Percentiles rank a stretch among this genome's conserved stretches.
These are phyloP conservation scores for Bodo saltans DNA, from an alignment of 78 protist species.

Conservation along the genomic window DNA sequence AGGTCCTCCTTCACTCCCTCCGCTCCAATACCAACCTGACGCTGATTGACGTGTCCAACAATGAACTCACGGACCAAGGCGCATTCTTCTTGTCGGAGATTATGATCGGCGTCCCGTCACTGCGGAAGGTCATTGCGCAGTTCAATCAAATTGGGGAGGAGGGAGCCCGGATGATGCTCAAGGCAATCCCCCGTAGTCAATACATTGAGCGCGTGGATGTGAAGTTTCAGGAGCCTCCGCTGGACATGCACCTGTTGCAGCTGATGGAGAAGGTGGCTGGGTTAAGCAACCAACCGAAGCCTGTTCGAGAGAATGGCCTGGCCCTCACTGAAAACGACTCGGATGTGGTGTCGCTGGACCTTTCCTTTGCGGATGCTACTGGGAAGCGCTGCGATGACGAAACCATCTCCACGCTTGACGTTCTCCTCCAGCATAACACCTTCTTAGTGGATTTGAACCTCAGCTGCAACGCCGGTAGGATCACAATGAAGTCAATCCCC, in stretches of 20 bases:
- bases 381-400: not conserved
- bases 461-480: not conserved
- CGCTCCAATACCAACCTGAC: slow-evolving; percentile 1
- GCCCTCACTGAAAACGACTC: not conserved
- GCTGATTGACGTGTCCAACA: not conserved
- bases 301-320: not conserved
- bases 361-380: not conserved
- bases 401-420: not conserved
- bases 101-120: not conserved
- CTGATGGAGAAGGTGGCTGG: not conserved
- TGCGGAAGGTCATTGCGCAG: not conserved
- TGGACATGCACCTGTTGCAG: not conserved
- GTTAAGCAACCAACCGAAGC: not conserved
- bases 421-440: not conserved
- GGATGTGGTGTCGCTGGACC: not conserved
- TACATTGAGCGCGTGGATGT: not conserved
- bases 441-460: not conserved
- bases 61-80: not conserved
- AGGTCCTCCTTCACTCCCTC: not conserved
- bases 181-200: not conserved
- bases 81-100: slow-evolving; percentile 4
- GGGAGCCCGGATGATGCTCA: not conserved
- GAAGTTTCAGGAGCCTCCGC: not conserved
- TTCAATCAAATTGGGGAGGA: not conserved
- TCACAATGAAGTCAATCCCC: not conserved